phyloP scores from a whole-genome alignment of 129 eudicot genomes.

The Cynara cardunculus region DNA sequence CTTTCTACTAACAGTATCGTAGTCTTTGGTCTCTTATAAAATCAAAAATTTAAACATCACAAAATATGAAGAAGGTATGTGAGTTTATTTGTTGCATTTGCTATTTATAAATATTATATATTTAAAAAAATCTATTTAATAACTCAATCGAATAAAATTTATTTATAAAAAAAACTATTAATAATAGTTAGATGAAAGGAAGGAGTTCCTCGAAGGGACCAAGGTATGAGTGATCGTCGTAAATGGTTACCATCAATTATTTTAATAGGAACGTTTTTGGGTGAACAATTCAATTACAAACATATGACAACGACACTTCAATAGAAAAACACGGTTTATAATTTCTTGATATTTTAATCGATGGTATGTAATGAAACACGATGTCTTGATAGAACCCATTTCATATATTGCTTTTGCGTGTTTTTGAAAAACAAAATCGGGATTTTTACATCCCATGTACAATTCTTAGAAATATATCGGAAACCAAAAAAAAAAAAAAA shows the following conservation, averaged over 20 bases:
- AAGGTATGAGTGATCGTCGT: not conserved
- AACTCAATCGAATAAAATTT: not conserved
- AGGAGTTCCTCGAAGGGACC: not conserved
- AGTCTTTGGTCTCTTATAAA: too few species aligned
- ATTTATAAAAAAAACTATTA: not conserved
- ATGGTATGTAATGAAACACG: not conserved
- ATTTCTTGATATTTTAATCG: not conserved
- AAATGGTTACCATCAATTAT: not conserved
- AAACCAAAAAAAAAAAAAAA: slow-evolving; percentile 3
- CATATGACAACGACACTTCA: not conserved
- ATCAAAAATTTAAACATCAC: too few species aligned
- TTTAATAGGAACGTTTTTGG: too few species aligned
- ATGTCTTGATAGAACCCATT: not conserved
- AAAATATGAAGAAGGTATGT: too few species aligned
- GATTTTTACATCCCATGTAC: slow-evolving; percentile 20
- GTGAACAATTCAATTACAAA: too few species aligned
- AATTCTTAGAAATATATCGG: slow-evolving; percentile 6
- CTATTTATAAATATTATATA: too few species aligned
- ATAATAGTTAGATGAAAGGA: not conserved
- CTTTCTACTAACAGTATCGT: too few species aligned
- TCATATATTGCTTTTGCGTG: not conserved
- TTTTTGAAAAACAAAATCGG: not conserved
- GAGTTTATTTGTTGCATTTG: too few species aligned
- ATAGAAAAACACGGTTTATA: not conserved
- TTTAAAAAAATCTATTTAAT: not conserved